Conservation (phyloP, 1,284 basidiomycete species). For the Cutaneotrichosporon dermatis region DNA sequence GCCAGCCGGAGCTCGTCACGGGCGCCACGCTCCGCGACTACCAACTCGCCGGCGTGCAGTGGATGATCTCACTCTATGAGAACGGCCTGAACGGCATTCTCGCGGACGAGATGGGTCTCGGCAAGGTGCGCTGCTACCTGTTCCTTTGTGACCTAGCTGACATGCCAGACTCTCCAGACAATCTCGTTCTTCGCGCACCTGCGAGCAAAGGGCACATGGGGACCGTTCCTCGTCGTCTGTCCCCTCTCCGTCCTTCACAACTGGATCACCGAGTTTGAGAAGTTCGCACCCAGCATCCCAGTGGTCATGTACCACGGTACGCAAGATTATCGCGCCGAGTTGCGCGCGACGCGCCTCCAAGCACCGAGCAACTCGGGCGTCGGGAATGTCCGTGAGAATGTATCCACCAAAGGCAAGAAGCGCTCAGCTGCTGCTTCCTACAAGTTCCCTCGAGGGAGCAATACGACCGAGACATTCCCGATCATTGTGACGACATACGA, state of each 20-base stretch:
- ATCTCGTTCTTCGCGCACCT: conserved; percentile 89
- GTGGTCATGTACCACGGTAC: conserved; percentile 80
- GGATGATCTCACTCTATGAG: conserved; percentile 90
- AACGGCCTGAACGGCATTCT: conserved; percentile 93
- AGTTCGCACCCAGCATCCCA: conserved; percentile 70
- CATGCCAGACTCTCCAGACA: conserved; percentile 74
- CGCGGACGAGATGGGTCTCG: conserved; percentile 80
- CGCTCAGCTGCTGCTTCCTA: background rate
- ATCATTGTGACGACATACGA: conserved; percentile 83
- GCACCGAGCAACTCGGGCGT: conserved; percentile 28
- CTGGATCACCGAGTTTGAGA: conserved; percentile 81
- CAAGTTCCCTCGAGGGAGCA: conserved; percentile 16
- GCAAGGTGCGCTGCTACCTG: conserved; percentile 56
- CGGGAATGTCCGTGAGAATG: conserved; percentile 18
- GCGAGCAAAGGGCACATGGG: conserved; percentile 66
- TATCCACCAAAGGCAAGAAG: conserved; percentile 25
- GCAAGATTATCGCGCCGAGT: conserved; percentile 67
- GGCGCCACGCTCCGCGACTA: conserved; percentile 83
- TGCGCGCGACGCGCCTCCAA: conserved; percentile 57
- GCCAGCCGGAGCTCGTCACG: conserved; percentile 74
- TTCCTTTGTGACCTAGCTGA: background rate
- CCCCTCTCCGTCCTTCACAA: conserved; percentile 89
- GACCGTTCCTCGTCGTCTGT: conserved; percentile 84
- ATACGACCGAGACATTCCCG: conserved; percentile 40
- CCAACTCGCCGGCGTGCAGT: conserved; percentile 90